Base-by-base conservation (phyloP, 2,329 filamentous ascomycete species). In the Clonostachys solani region DNA sequence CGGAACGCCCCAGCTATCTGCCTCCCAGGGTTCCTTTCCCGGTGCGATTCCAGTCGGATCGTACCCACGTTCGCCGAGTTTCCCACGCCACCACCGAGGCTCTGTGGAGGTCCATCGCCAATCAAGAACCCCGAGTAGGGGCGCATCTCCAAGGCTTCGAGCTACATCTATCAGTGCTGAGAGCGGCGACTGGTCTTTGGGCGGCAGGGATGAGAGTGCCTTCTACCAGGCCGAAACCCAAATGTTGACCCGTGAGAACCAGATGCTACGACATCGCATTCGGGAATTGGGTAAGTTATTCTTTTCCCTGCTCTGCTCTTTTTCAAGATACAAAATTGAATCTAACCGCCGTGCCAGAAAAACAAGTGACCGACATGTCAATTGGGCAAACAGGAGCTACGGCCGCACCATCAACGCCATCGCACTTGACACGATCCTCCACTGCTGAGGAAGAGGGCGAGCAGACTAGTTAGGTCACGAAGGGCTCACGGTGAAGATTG, bases 181-280 rank as follows among this genome's bases (percentile, higher is more conserved):
- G 47, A 75, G 72, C 45, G 77, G 75, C 34, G 84, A 89, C 33
- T 81, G 77, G 69, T 66, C 77, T 43, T 72, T 86, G 2, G 79
- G 78, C n/a, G 79, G 78, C 8, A 74, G 87, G 16, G 87, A 91
- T 57, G 87, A 92, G 61, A 84, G 78, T 52, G 84, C 85, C 1
- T 91, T 90, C 62, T 92, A 92, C 58, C 87, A 91, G 62, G 87
- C 87, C 5, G 88, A 92, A 67, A 89, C 87, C 2, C 86, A 89
- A 65, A 90, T 82, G 68, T 66, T 92, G 56, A 78, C 83, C 18
- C 75, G 88, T 23, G 88, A 92, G 69, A 92, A 92, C 55, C 87
- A 92, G 65, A 91, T 92, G 87, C 70, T 92, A 45, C 83, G 85
- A 51, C 77, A 84, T 61, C 77, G 88, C 43, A 87, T 91, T 49